A percentile compares a stretch with the other conserved stretches of the same genome.
Evolutionary conservation across 2,329 filamentous ascomycete genomes (phyloP).

Genomic region (Calonectria honghensis): DNA sequence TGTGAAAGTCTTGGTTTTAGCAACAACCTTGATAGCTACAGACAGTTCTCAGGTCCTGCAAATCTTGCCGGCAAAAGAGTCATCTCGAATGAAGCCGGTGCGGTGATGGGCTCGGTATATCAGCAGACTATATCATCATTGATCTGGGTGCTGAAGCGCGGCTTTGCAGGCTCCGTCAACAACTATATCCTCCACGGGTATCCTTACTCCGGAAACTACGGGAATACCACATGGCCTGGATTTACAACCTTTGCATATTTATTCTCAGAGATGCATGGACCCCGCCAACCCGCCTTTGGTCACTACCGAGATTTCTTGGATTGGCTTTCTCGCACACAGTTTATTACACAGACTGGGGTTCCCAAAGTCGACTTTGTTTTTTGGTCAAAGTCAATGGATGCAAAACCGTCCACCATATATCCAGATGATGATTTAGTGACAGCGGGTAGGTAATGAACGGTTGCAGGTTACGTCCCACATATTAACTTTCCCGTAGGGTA

Average conservation of each 20-base stretch:
- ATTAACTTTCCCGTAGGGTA: neutral
- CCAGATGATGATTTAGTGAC: neutral
- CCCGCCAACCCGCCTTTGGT: neutral
- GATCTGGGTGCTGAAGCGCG: slow-evolving; percentile 2
- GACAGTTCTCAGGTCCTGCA: slow-evolving; percentile 9
- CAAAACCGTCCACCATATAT: slow-evolving; percentile 2
- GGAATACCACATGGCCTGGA: slow-evolving; percentile 1
- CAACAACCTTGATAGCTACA: neutral
- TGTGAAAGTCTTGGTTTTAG: slow-evolving; percentile 2
- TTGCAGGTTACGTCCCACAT: too few species aligned
- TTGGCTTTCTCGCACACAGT: slow-evolving; percentile 10
- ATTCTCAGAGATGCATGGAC: slow-evolving; percentile 9
- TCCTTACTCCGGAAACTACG: neutral
- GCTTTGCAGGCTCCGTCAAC: slow-evolving; percentile 8
- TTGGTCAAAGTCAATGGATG: neutral
- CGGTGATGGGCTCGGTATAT: neutral
- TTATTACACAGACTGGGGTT: slow-evolving; percentile 4
- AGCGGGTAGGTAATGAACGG: neutral
- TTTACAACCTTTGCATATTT: slow-evolving; percentile 18
- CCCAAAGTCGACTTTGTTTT: neutral
- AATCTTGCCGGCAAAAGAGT: slow-evolving; percentile 6
- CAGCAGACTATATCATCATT: slow-evolving; percentile 12
- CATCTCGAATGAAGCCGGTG: slow-evolving; percentile 10
- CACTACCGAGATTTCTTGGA: slow-evolving; percentile 8
- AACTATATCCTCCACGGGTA: neutral